Base-by-base conservation (phyloP, 495 filamentous ascomycete genomes). In the Podospora didyma region DNA sequence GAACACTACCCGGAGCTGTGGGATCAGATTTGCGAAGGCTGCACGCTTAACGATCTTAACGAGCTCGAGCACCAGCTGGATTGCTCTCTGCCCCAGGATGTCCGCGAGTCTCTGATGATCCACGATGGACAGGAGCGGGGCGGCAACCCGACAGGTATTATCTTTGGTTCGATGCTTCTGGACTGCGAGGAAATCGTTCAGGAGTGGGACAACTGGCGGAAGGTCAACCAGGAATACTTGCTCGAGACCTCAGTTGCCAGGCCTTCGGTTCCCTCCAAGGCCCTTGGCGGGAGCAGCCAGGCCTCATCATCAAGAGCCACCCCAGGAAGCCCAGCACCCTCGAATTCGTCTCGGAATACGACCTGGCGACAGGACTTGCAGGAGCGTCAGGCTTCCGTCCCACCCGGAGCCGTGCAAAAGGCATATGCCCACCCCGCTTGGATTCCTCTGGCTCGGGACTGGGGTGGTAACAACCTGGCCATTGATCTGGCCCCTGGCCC, bases 181-280 rank as follows among this genome's bases (percentile, higher is more conserved):
- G 94, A 99, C 65, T 99, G 94, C 69, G 94, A 99, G 69, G 94
- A 99, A 70, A 96, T 99, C 51, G 86, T 97, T 7, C 89, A 96
- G 72, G 94, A 99, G 72, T 97, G 94, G 89, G 86, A 87, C 59
- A 96, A 96, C 66, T 99, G 94, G 94, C 86, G 88, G 61, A 84
- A 82, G 54, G 94, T 99, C 56, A 95, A 96, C 69, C 83, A 89
- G 50, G 90, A 97, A 67, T 96, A 87, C 65, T 78, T 97, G 45
- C 77, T 79, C 19, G 73, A 79, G 48, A 79, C 82, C 0, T 63
- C 79, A 12, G 73, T 80, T 49, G 74, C 75, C 31, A 79, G 81
- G 47, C 81, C 85, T 7, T 75, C 81, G 10, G 75, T 75, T 49
- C 87, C 81, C 11, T 73, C 83, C 19, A 91, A 90, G 69, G 83